Conservation (phyloP, 345 rosid species). For the Cardamine occulta region DNA sequence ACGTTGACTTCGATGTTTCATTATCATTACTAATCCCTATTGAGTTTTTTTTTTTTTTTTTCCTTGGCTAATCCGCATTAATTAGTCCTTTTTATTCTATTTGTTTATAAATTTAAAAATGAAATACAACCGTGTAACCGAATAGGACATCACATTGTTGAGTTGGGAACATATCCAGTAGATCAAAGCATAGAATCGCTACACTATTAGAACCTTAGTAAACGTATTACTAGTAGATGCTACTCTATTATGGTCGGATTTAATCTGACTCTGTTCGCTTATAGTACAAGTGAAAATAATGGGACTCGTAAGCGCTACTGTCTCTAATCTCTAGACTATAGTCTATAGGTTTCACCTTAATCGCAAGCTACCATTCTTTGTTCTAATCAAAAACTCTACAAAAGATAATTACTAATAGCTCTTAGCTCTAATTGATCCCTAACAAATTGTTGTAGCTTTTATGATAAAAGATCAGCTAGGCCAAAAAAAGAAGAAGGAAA, state of each 20-base stretch:
- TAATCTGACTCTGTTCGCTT: too few relatives aligned
- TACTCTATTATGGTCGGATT: too few relatives aligned
- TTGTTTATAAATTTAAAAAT: too few relatives aligned
- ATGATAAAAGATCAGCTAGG: constrained; percentile 23
- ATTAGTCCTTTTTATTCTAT: background rate
- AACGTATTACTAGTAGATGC: too few relatives aligned
- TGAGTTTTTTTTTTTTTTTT: background rate
- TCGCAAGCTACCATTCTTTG: background rate
- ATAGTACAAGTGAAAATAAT: too few relatives aligned
- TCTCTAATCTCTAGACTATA: background rate
- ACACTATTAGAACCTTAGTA: too few relatives aligned
- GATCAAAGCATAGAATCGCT: too few relatives aligned
- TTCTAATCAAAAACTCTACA: constrained; percentile 1
- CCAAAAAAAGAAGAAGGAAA: background rate
- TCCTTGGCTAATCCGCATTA: background rate
- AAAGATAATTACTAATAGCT: constrained; percentile 8
- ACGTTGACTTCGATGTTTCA: constrained; percentile 26
- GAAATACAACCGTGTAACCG: background rate
- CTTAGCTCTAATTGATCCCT: constrained; percentile 17
- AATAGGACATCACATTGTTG: background rate
- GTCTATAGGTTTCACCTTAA: background rate
- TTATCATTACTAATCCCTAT: background rate
- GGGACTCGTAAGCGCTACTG: background rate
- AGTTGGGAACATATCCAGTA: background rate
- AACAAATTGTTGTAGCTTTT: background rate